These are phyloP conservation scores for Tetrapisispora fleetii DNA, from an alignment of 805 yeast genomes.

Conservation along the genomic window DNA sequence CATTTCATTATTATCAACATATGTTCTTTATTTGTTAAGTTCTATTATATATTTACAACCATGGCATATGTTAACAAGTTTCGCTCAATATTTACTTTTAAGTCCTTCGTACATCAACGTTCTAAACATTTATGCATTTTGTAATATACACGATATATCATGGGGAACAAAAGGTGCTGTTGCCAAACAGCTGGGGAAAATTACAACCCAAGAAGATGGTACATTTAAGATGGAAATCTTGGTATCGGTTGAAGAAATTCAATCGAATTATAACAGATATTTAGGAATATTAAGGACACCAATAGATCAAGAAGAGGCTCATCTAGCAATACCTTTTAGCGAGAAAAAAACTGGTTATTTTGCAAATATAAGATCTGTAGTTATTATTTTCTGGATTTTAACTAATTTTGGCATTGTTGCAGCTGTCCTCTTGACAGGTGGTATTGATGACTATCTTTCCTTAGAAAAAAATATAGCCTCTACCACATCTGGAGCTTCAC, in stretches of 20 bases:
- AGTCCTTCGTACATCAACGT: conserved; percentile 89
- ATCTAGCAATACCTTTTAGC: conserved; percentile 29
- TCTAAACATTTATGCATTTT: conserved; percentile 86
- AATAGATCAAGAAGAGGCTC: conserved; percentile 28
- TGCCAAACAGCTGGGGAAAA: conserved; percentile 71
- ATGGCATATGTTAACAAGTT: conserved; percentile 83
- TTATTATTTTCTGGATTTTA: conserved; percentile 82
- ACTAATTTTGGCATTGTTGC: conserved; percentile 77
- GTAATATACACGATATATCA: conserved; percentile 91
- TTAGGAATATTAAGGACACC: conserved; percentile 44
- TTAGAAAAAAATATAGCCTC: conserved; percentile 10
- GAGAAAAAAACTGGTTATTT: conserved; percentile 71
- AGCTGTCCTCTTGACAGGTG: conserved; percentile 77
- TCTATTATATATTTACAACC: conserved; percentile 82
- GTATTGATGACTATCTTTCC: conserved; percentile 40
- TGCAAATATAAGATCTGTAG: conserved; percentile 81
- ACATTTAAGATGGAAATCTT: conserved; percentile 65
- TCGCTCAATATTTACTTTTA: conserved; percentile 69
- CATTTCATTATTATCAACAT: conserved; percentile 79
- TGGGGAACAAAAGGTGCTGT: conserved; percentile 95
- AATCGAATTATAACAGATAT: conserved; percentile 58
- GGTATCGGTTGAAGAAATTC: conserved; percentile 66
- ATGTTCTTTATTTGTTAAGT: conserved; percentile 66
- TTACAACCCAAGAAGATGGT: conserved; percentile 58
- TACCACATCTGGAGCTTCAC: conserved; percentile 5